Conservation (phyloP, 441 rosid genomes). For the Populus hybrid region DNA sequence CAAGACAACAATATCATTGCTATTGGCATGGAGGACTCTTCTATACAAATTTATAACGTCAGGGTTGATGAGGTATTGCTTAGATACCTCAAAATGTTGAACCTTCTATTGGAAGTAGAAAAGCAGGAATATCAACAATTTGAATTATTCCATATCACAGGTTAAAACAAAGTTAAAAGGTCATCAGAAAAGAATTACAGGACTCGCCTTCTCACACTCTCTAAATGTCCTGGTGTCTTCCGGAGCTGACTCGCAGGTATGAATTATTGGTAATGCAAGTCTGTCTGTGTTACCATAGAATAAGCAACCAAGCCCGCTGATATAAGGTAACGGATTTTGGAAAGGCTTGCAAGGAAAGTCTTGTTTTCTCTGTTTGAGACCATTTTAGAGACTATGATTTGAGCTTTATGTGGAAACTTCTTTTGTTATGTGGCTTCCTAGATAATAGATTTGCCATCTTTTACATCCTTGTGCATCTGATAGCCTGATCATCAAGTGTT, state of each 20-base stretch:
- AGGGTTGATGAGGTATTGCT: slow-evolving; percentile 68
- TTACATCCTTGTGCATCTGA: not conserved
- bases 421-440: not conserved
- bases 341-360: not conserved
- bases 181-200: slow-evolving; percentile 78
- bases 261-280: slow-evolving; percentile 14
- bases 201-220: slow-evolving; percentile 70
- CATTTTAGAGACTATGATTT: slow-evolving; percentile 12
- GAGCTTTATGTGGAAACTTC: not conserved
- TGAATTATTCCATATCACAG: slow-evolving; percentile 29
- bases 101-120: slow-evolving; percentile 10
- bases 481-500: not conserved
- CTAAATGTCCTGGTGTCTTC: slow-evolving; percentile 71
- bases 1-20: slow-evolving; percentile 85
- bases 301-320: not conserved
- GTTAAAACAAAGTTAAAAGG: slow-evolving; percentile 73
- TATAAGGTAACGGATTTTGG: not conserved
- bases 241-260: slow-evolving; percentile 80
- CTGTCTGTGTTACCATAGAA: not conserved
- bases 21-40: slow-evolving; percentile 75
- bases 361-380: not conserved
- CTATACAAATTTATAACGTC: slow-evolving; percentile 73
- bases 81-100: slow-evolving; percentile 6
- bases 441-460: not conserved
- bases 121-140: not conserved